phyloP scores from a whole-genome alignment of 495 filamentous ascomycete genomes.

The Xylaria castorea region DNA sequence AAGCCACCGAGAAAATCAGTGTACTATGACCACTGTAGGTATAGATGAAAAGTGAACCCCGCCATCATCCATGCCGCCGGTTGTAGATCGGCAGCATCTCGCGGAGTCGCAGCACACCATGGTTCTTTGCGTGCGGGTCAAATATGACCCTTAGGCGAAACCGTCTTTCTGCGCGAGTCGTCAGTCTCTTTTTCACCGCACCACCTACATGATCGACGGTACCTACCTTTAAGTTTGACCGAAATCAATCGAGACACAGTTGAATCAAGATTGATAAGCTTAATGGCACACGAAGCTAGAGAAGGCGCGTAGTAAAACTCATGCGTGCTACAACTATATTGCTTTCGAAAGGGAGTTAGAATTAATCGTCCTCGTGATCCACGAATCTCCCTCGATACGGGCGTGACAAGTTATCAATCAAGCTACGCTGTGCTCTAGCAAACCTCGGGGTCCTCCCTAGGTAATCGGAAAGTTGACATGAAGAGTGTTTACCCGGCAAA shows the following conservation, averaged over 20 bases:
- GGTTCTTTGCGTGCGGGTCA: constrained; percentile 38
- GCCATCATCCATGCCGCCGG: constrained; percentile 34
- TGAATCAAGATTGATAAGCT: not conserved
- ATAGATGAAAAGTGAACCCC: constrained; percentile 37
- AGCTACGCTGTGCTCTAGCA: not conserved
- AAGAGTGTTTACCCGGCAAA: constrained; percentile 40
- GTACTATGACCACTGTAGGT: constrained; percentile 16
- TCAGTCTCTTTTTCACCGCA: not conserved
- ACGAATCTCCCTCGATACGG: not conserved
- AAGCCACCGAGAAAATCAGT: not conserved
- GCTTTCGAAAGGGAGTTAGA: not conserved
- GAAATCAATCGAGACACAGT: not conserved
- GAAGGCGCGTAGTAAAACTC: not conserved
- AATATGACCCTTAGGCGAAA: constrained; percentile 38
- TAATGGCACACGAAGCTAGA: not conserved
- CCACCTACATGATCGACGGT: not conserved
- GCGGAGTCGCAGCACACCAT: constrained; percentile 33
- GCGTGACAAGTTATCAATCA: not conserved
- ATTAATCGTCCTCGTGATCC: not conserved
- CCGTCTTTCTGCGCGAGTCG: not conserved
- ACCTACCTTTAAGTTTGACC: not conserved
- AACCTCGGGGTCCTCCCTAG: not conserved
- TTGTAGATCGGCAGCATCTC: constrained; percentile 39
- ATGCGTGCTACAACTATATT: not conserved
- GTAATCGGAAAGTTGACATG: constrained; percentile 1